A percentile compares a stretch with the other conserved stretches of the same genome.
Evolutionary conservation across 441 rosid genomes (phyloP).

Genomic region (Viola pubescens): DNA sequence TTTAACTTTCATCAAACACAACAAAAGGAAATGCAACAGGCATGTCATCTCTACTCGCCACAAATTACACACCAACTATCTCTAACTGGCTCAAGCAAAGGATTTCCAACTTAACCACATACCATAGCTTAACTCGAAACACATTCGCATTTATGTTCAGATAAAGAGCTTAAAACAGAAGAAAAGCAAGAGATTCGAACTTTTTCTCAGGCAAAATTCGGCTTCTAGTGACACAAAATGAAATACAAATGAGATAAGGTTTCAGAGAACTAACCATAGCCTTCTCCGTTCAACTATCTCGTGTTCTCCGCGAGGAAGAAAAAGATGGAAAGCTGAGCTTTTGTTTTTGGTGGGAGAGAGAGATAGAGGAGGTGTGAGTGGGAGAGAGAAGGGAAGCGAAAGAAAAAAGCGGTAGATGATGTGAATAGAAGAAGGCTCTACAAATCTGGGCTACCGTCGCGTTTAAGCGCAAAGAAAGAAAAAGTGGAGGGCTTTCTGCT

Average conservation of each 20-base stretch:
- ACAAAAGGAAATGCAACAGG: no score
- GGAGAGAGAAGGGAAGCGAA: background rate
- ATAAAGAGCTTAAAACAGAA: no score
- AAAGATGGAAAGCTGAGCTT: background rate
- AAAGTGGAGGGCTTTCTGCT: background rate
- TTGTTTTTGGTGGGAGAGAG: background rate
- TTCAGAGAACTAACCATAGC: slow-evolving; percentile 10
- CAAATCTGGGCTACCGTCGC: slow-evolving; percentile 39
- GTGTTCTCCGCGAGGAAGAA: slow-evolving; percentile 7
- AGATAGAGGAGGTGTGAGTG: background rate
- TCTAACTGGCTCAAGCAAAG: no score
- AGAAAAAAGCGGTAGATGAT: slow-evolving; percentile 14
- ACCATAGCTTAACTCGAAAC: no score
- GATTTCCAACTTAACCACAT: no score
- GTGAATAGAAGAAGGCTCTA: slow-evolving; percentile 19
- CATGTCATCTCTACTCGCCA: no score
- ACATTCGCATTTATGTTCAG: no score
- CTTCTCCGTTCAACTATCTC: background rate
- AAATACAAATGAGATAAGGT: background rate
- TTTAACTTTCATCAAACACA: no score
- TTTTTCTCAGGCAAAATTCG: no score
- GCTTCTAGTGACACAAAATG: no score
- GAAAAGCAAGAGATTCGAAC: no score
- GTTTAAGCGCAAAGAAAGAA: background rate
- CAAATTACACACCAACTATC: no score